These are phyloP conservation scores for Crucihimalaya himalaica DNA, from an alignment of 345 rosid species.

Conservation along the genomic window DNA sequence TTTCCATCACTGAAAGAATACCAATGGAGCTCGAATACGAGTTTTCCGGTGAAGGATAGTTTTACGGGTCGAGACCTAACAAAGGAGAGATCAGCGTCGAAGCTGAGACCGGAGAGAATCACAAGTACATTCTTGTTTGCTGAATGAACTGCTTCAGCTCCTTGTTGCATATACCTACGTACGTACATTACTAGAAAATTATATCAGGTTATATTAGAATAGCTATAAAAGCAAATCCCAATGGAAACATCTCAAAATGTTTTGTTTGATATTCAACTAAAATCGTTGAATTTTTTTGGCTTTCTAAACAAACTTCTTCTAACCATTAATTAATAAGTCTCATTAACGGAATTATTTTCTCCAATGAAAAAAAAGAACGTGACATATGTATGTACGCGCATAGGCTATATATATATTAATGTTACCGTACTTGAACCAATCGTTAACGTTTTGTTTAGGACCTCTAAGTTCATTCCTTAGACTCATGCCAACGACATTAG, in stretches of 20 bases:
- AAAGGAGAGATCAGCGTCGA: constrained; percentile 73
- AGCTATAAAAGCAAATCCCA: background rate
- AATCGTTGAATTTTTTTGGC: background rate
- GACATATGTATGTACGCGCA: background rate
- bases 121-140: constrained; percentile 88
- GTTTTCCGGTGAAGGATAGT: constrained; percentile 60
- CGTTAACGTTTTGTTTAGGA: constrained; percentile 65
- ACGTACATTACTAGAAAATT: background rate
- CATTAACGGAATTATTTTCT: too few relatives aligned
- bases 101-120: constrained; percentile 81
- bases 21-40: constrained; percentile 89
- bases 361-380: background rate
- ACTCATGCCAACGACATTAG: constrained; percentile 88
- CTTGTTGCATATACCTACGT: constrained; percentile 71
- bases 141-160: constrained; percentile 89
- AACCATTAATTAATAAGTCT: too few relatives aligned
- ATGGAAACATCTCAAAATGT: background rate
- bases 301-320: background rate
- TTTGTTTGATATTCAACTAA: background rate
- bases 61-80: constrained; percentile 47
- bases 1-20: constrained; percentile 69
- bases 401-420: background rate
- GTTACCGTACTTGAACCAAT: constrained; percentile 79
- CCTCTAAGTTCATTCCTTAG: constrained; percentile 96
- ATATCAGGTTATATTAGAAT: background rate